Evolutionary conservation across 192 early-diverging fungal genomes (phyloP).

Genomic region (Globomyces pollinis-pini): DNA sequence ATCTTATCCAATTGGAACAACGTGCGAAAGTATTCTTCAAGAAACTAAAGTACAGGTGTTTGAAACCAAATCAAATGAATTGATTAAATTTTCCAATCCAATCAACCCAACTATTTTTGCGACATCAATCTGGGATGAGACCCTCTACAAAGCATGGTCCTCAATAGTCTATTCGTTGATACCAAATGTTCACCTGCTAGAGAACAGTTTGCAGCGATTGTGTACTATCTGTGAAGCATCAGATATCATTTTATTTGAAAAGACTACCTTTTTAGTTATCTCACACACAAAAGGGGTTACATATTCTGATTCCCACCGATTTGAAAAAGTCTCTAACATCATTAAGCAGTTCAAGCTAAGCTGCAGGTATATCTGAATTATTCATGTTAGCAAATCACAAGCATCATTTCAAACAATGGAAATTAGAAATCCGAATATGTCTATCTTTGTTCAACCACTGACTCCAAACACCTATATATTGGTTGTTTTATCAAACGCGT

Average conservation of each 20-base stretch:
- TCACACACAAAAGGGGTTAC: conserved; percentile 58
- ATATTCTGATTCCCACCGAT: conserved; percentile 65
- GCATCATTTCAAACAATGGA: conserved; percentile 83
- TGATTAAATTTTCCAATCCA: conserved; percentile 62
- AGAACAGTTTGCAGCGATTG: conserved; percentile 73
- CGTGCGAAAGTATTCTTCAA: conserved; percentile 46
- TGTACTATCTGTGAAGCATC: conserved; percentile 79
- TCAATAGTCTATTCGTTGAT: conserved; percentile 92
- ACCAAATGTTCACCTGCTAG: conserved; percentile 79
- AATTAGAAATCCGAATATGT: conserved; percentile 63
- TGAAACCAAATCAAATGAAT: no score
- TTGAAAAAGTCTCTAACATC: conserved; percentile 85
- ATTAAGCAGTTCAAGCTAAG: conserved; percentile 88
- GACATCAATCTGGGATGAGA: conserved; percentile 90
- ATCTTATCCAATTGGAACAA: conserved; percentile 72
- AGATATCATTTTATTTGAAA: conserved; percentile 92
- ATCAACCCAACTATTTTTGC: conserved; percentile 61
- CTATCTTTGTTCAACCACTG: conserved; percentile 73
- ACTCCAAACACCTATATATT: conserved; percentile 84
- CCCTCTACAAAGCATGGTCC: conserved; percentile 94
- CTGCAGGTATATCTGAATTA: no score
- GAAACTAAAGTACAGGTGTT: no score
- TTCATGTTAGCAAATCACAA: conserved; percentile 72
- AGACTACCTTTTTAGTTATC: conserved; percentile 93
- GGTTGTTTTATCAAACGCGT: conserved; percentile 75